Conservation (phyloP, 1,139 yeast species). For the Blastobotrys buckinghamii region DNA sequence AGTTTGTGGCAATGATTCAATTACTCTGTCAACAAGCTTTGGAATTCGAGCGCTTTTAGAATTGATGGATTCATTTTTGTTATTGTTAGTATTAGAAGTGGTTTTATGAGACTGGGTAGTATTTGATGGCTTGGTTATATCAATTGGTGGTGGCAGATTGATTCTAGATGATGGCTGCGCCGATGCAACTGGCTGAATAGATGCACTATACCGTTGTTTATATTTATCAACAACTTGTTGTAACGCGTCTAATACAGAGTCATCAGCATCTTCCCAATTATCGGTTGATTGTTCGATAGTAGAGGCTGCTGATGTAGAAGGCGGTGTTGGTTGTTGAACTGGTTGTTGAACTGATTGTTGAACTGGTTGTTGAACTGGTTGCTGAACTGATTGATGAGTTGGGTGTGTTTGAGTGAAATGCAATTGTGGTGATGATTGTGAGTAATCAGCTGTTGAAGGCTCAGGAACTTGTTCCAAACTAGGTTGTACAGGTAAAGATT, state of each 20-base stretch:
- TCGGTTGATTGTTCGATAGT: too few relatives aligned
- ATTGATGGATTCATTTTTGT: background rate
- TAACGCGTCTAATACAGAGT: slow-evolving; percentile 9
- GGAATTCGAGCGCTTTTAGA: slow-evolving; percentile 1
- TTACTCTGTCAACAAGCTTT: slow-evolving; percentile 12
- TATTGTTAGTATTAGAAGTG: background rate
- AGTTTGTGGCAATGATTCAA: slow-evolving; percentile 9
- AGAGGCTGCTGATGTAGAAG: background rate
- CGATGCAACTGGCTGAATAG: too few relatives aligned
- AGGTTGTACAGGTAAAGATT: background rate
- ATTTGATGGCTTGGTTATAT: background rate
- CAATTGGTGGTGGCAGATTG: too few relatives aligned
- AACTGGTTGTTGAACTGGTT: background rate
- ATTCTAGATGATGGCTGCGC: too few relatives aligned
- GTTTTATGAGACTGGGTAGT: background rate
- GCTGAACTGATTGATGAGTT: too few relatives aligned
- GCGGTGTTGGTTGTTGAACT: background rate
- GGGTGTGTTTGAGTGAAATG: too few relatives aligned
- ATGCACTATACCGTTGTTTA: background rate
- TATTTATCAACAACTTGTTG: slow-evolving; percentile 11
- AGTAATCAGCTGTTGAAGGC: too few relatives aligned
- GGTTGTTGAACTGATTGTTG: background rate
- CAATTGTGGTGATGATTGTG: too few relatives aligned
- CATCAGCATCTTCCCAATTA: background rate
- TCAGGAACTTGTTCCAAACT: background rate